Conservation (phyloP, 1,139 yeast genomes). For the Suhomyces bolitotheri region DNA sequence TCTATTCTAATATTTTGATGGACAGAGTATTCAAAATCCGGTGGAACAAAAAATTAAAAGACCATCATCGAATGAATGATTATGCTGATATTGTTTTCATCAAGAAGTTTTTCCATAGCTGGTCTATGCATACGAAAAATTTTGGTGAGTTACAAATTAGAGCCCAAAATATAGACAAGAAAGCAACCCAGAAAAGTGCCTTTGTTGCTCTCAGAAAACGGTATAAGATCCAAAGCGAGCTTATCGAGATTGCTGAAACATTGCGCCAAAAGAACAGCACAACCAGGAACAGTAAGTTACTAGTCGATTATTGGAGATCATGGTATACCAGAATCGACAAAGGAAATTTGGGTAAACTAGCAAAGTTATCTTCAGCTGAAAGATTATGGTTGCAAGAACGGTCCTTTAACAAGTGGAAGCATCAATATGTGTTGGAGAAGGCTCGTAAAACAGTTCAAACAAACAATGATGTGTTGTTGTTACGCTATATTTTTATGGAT, state of each 20-base stretch:
- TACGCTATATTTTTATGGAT: conserved; percentile 17
- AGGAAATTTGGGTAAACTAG: conserved; percentile 5
- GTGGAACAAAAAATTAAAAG: conserved; percentile 2
- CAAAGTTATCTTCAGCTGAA: conserved; percentile 12
- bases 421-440: conserved; percentile 8
- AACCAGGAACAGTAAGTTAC: not conserved
- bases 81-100: conserved; percentile 1
- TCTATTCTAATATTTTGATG: conserved; percentile 8
- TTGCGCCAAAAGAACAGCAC: not conserved
- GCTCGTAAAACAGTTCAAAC: conserved; percentile 11
- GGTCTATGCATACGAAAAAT: conserved; percentile 1
- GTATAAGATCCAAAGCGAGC: not conserved
- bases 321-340: conserved; percentile 8
- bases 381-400: conserved; percentile 14
- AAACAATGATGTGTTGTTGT: conserved; percentile 11
- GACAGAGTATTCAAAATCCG: conserved; percentile 1
- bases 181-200: not conserved
- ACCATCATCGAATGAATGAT: not conserved
- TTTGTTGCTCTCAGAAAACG: not conserved
- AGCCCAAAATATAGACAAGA: not conserved
- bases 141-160: not conserved
- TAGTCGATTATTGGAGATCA: conserved; percentile 1
- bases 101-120: conserved; percentile 7
- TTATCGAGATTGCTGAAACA: not conserved
- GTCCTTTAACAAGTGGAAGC: conserved; percentile 20